These are phyloP conservation scores for Agapanthus africanus DNA, from an alignment of 106 monocot species.

Conservation along the genomic window DNA sequence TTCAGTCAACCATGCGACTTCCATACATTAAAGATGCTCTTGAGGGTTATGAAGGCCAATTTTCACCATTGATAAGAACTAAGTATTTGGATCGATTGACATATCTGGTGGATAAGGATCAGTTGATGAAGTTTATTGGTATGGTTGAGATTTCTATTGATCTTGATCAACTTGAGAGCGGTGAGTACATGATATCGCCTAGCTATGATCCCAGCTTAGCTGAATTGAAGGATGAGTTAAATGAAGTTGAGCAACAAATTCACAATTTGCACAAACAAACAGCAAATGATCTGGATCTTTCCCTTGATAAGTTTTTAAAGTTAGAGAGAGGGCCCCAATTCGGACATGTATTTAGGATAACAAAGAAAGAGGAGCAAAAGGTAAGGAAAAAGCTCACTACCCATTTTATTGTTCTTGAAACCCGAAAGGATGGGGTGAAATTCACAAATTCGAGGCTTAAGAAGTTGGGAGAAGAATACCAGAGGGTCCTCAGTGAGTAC, in stretches of 20 bases:
- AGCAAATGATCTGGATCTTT: conserved; percentile 81
- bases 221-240: conserved; percentile 58
- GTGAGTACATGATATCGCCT: conserved; percentile 91
- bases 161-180: conserved; percentile 79
- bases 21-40: conserved; percentile 69
- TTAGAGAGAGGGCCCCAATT: conserved; percentile 83
- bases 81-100: conserved; percentile 52
- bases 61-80: conserved; percentile 48
- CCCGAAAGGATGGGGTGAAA: conserved; percentile 95
- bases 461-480: conserved; percentile 80
- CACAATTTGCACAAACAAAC: conserved; percentile 61
- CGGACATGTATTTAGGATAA: conserved; percentile 95
- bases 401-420: conserved; percentile 81
- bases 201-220: conserved; percentile 62
- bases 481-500: conserved; percentile 61
- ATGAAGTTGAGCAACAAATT: conserved; percentile 59
- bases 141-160: conserved; percentile 79
- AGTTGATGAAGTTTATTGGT: conserved; percentile 52
- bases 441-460: conserved; percentile 88
- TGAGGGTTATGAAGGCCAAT: conserved; percentile 66
- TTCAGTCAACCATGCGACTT: conserved; percentile 70
- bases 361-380: conserved; percentile 99
- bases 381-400: conserved; percentile 73
- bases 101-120: conserved; percentile 47
- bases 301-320: conserved; percentile 78